Percentiles rank a stretch among this genome's conserved stretches.
Conservation (phyloP, 2,329 filamentous ascomycete genomes). For the Colletotrichum sp. region DNA sequence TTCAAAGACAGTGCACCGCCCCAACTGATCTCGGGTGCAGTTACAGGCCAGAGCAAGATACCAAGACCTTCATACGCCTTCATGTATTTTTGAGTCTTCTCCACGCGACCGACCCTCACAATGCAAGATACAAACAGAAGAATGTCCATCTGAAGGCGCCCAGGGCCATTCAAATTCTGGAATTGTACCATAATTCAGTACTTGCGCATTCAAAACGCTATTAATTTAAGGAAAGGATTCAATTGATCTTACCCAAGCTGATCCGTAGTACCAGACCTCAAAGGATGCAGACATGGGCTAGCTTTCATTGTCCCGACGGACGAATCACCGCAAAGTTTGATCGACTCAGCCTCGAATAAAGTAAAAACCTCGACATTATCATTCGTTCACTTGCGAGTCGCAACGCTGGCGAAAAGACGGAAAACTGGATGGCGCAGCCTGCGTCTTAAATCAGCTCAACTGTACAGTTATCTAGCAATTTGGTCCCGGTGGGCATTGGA, state of each 20-base stretch:
- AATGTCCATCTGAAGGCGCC: accelerated
- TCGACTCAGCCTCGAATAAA: no score
- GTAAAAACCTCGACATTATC: not conserved
- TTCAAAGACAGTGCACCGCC: accelerated
- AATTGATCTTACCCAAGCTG: accelerated
- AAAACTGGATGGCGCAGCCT: not conserved
- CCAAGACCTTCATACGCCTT: no score
- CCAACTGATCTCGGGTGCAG: no score
- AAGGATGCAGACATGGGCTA: no score
- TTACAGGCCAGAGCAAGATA: accelerated
- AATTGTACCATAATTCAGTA: no score
- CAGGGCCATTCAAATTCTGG: no score
- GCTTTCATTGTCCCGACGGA: no score
- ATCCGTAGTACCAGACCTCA: no score
- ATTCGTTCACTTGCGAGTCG: not conserved
- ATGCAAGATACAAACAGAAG: no score
- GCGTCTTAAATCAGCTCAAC: not conserved
- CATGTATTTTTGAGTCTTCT: no score
- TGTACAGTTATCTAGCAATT: not conserved
- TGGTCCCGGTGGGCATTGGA: not conserved
- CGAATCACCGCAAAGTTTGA: no score
- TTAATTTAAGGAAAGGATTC: accelerated
- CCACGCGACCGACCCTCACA: accelerated
- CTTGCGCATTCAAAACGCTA: no score
- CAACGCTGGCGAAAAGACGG: not conserved